Percentiles rank a stretch among this genome's conserved stretches.
Conservation (phyloP, 176 grass and related monocot species). For the Musa troglodytarum region DNA sequence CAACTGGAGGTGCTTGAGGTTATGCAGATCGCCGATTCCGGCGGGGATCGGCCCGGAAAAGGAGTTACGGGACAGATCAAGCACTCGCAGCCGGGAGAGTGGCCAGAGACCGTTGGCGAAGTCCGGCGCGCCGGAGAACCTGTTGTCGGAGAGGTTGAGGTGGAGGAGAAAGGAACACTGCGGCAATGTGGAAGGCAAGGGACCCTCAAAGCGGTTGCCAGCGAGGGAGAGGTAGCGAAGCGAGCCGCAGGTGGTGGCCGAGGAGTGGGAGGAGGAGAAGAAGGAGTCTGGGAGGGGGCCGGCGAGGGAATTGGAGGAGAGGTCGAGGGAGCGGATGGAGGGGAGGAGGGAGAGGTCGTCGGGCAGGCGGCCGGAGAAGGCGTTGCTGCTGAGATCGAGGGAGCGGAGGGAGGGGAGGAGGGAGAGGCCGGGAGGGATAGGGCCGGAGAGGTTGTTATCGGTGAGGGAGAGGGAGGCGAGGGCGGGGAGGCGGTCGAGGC, state of each 20-base stretch:
- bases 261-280: conserved; percentile 12
- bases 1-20: conserved; percentile 58
- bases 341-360: conserved; percentile 40
- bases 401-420: conserved; percentile 51
- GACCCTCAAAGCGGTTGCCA: conserved; percentile 58
- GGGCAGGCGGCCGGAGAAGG: conserved; percentile 64
- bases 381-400: conserved; percentile 73
- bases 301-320: conserved; percentile 65
- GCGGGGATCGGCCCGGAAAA: conserved; percentile 38
- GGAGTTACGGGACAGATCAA: conserved; percentile 61
- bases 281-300: conserved; percentile 36
- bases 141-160: conserved; percentile 67
- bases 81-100: conserved; percentile 44
- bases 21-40: conserved; percentile 48
- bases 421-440: conserved; percentile 50
- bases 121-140: conserved; percentile 51
- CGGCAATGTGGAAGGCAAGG: conserved; percentile 33
- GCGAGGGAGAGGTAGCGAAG: conserved; percentile 62
- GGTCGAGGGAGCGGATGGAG: conserved; percentile 50
- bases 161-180: conserved; percentile 56
- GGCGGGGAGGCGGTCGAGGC: conserved; percentile 60
- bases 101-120: conserved; percentile 39
- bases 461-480: conserved; percentile 60
- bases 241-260: not conserved
- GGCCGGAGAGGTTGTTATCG: conserved; percentile 74